Base-by-base conservation (phyloP, 2,329 filamentous ascomycete species). In the Clarireedia homoeocarpa region DNA sequence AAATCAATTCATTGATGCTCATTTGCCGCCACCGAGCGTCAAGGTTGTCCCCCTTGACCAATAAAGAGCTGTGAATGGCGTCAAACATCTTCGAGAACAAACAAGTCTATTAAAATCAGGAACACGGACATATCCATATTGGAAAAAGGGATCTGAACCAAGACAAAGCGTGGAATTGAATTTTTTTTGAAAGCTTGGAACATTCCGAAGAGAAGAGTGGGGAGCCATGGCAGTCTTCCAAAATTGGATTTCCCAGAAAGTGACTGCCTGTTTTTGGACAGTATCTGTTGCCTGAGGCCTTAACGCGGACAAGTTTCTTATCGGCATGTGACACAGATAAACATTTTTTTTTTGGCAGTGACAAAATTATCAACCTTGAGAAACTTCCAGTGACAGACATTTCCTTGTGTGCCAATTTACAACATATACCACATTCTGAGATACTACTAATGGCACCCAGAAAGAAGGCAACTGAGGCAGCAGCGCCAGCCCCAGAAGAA, bases 391-490 rank as follows among this genome's bases (percentile, higher is more conserved):
- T 12, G 5, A 4, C 30, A 34, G 9, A 34, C 40, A 17, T 44
- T 44, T 44, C 40, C 23, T 44, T 44, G 40, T 44, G 40, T 17
- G 40, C 40, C 60, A 44, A 36, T 55, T 50, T 26, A 26, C 24
- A 51, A n/a, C 34, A 40, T 15, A 49, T 12, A 20, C 5, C 15
- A 34, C 6, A 51, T 34, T 17, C 15, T 38, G 47, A 47, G 12
- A 48, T 44, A 38, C 3, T 47, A 38, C 58, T 47, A 34, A 65
- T 65, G 65, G 51, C 63, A 42, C 59, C 64, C n/a, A 64, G 61
- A 40, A 62, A 61, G 57, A 65, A 62, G 57, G 39, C 34, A 38
- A 34, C 46, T 23, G 58, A 58, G 42, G 27, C 51, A n/a, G 46
- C 54, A 23, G 51, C 48, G 38, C 2, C 61, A 26, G 47, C 56